Percentiles rank a stretch among this genome's conserved stretches.
Evolutionary conservation across 495 filamentous ascomycete species (phyloP).

Genomic region (Tuber aestivum): DNA sequence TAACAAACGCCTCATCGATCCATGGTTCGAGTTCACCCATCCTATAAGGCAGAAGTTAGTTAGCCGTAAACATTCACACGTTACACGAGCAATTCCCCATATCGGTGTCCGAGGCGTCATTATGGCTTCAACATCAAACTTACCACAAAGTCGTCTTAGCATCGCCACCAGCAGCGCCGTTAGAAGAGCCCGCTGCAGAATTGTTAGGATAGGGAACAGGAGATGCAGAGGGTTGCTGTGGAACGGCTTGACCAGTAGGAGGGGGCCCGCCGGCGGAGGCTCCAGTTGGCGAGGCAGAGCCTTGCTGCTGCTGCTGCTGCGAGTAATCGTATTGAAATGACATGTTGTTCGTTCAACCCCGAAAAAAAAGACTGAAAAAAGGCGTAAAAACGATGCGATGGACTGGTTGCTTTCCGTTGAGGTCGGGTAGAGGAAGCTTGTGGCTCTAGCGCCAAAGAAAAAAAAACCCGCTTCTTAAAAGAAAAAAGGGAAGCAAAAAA

Average conservation of each 20-base stretch:
- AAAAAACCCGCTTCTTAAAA: conserved; percentile 27
- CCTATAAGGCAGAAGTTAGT: conserved; percentile 48
- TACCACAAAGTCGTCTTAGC: conserved; percentile 81
- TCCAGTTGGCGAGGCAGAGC: conserved; percentile 46
- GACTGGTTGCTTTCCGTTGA: conserved; percentile 17
- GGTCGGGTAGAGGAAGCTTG: conserved; percentile 28
- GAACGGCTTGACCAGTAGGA: conserved; percentile 50
- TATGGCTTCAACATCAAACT: conserved; percentile 39
- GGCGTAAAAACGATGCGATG: conserved; percentile 19
- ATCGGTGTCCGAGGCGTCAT: conserved; percentile 10
- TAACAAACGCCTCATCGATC: conserved; percentile 99
- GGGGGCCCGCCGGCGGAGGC: conserved; percentile 50
- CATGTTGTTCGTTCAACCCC: conserved; percentile 44
- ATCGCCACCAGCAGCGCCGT: conserved; percentile 51
- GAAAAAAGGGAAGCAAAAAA: conserved; percentile 21
- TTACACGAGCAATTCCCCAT: background rate
- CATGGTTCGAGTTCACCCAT: conserved; percentile 99
- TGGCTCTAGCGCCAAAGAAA: conserved; percentile 39
- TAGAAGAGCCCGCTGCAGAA: conserved; percentile 51
- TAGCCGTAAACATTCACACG: conserved; percentile 12
- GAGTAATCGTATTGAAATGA: conserved; percentile 59
- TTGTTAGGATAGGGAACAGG: conserved; percentile 50
- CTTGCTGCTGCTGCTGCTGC: conserved; percentile 52
- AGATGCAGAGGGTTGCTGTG: conserved; percentile 53
- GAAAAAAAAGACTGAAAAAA: conserved; percentile 21